Conservation (phyloP, 139 green algal species). For the Dunaliella sp. region DNA sequence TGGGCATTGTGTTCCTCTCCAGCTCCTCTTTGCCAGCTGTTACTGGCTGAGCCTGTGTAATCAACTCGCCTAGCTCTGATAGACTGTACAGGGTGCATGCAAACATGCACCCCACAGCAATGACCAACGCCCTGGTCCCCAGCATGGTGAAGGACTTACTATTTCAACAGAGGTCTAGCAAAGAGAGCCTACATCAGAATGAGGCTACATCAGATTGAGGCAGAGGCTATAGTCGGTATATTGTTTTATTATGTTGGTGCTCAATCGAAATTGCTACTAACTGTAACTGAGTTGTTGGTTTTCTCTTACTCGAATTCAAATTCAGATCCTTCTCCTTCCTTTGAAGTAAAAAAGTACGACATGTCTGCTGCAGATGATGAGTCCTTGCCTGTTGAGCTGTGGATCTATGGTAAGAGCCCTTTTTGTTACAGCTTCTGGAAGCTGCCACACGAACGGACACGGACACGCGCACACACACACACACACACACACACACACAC, state of each 20-base stretch:
- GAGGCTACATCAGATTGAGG: no score
- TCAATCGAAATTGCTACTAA: no score
- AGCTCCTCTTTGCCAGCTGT: no score
- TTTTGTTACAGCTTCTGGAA: not conserved
- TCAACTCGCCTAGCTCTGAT: conserved; percentile 38
- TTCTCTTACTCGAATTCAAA: no score
- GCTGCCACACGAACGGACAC: not conserved
- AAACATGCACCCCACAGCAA: conserved; percentile 29
- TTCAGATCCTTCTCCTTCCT: no score
- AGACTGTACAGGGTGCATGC: conserved; percentile 37
- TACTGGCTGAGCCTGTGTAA: conserved; percentile 10
- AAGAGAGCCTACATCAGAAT: no score
- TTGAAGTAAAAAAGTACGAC: no score
- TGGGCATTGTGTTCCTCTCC: no score
- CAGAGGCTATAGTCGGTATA: no score
- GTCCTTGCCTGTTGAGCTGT: not conserved
- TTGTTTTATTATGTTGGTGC: no score
- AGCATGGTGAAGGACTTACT: not conserved
- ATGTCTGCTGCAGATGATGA: not conserved
- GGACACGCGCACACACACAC: not conserved
- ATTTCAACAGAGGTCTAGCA: no score
- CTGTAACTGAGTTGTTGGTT: no score
- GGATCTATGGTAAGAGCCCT: not conserved
- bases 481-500: not conserved
- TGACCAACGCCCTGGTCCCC: conserved; percentile 16